Evolutionary conservation across 2,329 filamentous ascomycete species (phyloP).

Genomic region (Botryotinia globosa): DNA sequence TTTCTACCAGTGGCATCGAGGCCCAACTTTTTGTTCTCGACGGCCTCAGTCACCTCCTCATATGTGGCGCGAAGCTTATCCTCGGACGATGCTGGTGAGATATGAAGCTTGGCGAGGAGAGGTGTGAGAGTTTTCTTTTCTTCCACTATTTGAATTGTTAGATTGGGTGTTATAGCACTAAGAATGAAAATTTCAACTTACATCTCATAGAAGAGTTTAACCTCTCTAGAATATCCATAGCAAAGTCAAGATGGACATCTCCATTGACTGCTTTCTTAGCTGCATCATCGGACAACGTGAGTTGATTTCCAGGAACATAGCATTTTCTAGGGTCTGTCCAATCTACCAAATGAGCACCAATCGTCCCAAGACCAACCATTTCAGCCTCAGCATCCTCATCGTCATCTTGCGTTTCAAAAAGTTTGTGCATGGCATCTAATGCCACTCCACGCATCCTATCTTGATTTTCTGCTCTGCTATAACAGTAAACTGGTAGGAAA

Average conservation of each 20-base stretch:
- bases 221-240: slow-evolving; percentile 72
- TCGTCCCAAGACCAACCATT: slow-evolving; percentile 74
- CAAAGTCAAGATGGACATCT: slow-evolving; percentile 77
- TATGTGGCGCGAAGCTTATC: slow-evolving; percentile 58
- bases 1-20: slow-evolving; percentile 62
- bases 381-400: slow-evolving; percentile 73
- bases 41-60: slow-evolving; percentile 57
- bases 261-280: slow-evolving; percentile 66
- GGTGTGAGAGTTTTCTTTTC: slow-evolving; percentile 80
- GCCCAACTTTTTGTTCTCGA: slow-evolving; percentile 56
- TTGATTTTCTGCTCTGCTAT: slow-evolving; percentile 78
- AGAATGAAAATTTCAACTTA: slow-evolving; percentile 45
- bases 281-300: slow-evolving; percentile 49
- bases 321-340: slow-evolving; percentile 93
- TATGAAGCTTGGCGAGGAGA: slow-evolving; percentile 77
- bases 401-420: slow-evolving; percentile 70
- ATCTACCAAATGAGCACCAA: slow-evolving; percentile 81
- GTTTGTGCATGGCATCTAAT: slow-evolving; percentile 69
- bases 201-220: slow-evolving; percentile 64
- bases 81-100: slow-evolving; percentile 64
- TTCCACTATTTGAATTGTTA: slow-evolving; percentile 55
- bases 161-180: background rate
- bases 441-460: slow-evolving; percentile 74
- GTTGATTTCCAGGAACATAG: slow-evolving; percentile 49
- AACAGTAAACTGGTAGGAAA: slow-evolving; percentile 92